Evolutionary conservation across 116 monocot species (phyloP), one percentile per base, ranked within the genome.

Genomic region (Trichopus zeylanicus): DNA sequence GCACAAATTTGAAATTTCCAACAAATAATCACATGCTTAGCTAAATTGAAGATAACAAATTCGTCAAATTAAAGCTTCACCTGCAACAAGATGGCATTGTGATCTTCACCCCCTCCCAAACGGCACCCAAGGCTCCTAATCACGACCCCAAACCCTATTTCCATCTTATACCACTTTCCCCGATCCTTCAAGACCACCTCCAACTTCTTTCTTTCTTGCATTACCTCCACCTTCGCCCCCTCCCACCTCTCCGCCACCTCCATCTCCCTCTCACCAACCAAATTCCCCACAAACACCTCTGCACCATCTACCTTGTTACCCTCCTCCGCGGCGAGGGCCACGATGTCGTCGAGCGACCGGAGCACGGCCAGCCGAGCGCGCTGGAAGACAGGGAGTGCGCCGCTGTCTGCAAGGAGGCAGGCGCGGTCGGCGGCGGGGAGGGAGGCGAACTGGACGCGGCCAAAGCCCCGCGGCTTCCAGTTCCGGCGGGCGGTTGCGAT

Each of bases 401-500:
- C 62, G 1, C 29, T 24, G 31, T 35, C 25, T 13, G 67, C 48
- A 56, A 83, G 70, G 47, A n/a, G 33, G 9, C 53, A 37, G 31
- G 91, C 91, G 13, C 24, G 53, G 0, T 65, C 66, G 26, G 81
- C 87, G 27, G 74, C 78, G 12, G 25, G 55, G 35, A 59, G 15
- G 61, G 74, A 69, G 7, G 76, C 76, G 80, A 97, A 91, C 77
- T 97, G 95, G 62, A 97, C 75, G 53, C 69, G 75, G 38, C 79
- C 95, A 66, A 29, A 51, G 61, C 90, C 87, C 26, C 66, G 78
- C 51, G 87, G 79, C 51, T 67, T 65, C 81, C 87, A 87, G 57
- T 70, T 73, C 28, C 55, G 63, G 69, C 59, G 84, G 51, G 29
- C 53, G 53, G 87, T 51, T 62, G 63, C 59, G 63, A 90, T 90